Evolutionary conservation across 23 red algal genomes (phyloP).

Genomic region (Gracilaria domingensis): DNA sequence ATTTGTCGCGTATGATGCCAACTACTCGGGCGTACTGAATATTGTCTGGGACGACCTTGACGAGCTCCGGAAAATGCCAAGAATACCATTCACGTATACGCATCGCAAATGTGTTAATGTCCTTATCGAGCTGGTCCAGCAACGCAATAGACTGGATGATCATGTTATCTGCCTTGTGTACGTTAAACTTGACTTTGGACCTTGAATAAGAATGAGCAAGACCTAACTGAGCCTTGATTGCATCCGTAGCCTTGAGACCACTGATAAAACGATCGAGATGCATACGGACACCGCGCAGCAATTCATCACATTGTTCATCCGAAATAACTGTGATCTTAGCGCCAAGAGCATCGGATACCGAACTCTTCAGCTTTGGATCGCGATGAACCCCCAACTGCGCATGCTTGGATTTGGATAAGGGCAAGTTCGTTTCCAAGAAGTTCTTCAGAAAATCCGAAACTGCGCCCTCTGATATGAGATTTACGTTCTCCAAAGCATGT

Average conservation of each 20-base stretch:
- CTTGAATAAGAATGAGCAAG: slow-evolving; percentile 97
- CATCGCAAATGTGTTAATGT: slow-evolving; percentile 99
- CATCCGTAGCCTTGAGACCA: slow-evolving; percentile 78
- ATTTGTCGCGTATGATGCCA: slow-evolving; percentile 69
- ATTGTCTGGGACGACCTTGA: slow-evolving; percentile 96
- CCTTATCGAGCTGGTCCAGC: slow-evolving; percentile 98
- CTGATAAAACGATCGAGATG: slow-evolving; percentile 87
- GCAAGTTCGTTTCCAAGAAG: slow-evolving; percentile 86
- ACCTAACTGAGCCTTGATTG: slow-evolving; percentile 92
- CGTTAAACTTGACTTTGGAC: slow-evolving; percentile 96
- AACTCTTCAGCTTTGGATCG: slow-evolving; percentile 80
- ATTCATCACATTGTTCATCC: slow-evolving; percentile 81
- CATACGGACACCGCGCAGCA: slow-evolving; percentile 86
- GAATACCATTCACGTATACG: slow-evolving; percentile 99
- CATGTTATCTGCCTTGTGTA: slow-evolving; percentile 89
- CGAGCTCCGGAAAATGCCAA: slow-evolving; percentile 99
- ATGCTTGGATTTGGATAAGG: slow-evolving; percentile 71
- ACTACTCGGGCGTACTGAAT: slow-evolving; percentile 89
- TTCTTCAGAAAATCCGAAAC: slow-evolving; percentile 78
- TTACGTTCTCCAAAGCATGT: slow-evolving; percentile 89
- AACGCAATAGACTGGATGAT: slow-evolving; percentile 97
- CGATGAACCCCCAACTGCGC: slow-evolving; percentile 81
- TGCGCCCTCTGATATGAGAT: slow-evolving; percentile 82
- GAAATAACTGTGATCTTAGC: slow-evolving; percentile 50
- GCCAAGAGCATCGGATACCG: slow-evolving; percentile 78